Base-by-base conservation (phyloP, 202 grass and related monocot genomes). In the Setaria italica region DNA sequence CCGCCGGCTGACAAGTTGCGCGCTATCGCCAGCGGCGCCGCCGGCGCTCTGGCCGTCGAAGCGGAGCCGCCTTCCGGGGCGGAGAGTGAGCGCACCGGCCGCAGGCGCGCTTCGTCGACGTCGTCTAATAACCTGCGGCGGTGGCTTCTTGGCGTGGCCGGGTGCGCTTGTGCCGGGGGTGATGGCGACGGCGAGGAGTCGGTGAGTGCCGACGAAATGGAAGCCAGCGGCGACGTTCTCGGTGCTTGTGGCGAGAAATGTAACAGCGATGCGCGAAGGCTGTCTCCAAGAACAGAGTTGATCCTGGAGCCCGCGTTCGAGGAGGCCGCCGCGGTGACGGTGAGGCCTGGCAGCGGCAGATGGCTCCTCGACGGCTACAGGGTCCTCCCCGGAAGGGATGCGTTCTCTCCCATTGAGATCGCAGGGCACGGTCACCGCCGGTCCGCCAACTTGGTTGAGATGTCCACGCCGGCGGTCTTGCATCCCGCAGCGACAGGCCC, bases 61-160 rank as follows among this genome's bases (percentile, higher is more conserved):
- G 3, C 11, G 48, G 77, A 19, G 56, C 25, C 43, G 30, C 17
- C 7, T 62, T 29, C 65, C 10, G 59, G 11, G 30, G 4, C 35
- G 7, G 68, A 13, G 5, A 43, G 49, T 11, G 67, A 67, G 17
- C n/a, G 6, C 9, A 7, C 32, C 11, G 80, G 7, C 10, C 30
- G 11, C 54, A 73, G 72, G 51, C 4, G 49, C 42, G 3, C 21
- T 25, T 9, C 84, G 16, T 67, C 84, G 48, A 66, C 60, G 55
- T 58, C 55, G 43, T 46, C 43, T 10, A 8, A 10, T 74, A 70
- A 72, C 43, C 74, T 90, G 21, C 51, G 80, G 17, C 80, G 84
- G 4, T 87, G 88, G 88, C 13, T 90, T 11, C 29, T 74, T 49
- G 76, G 68, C 62, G 55, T 80, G 42, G 87, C 82, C 11, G 82